phyloP scores from a whole-genome alignment of 129 eudicot genomes.

The Pittosporum tobira region DNA sequence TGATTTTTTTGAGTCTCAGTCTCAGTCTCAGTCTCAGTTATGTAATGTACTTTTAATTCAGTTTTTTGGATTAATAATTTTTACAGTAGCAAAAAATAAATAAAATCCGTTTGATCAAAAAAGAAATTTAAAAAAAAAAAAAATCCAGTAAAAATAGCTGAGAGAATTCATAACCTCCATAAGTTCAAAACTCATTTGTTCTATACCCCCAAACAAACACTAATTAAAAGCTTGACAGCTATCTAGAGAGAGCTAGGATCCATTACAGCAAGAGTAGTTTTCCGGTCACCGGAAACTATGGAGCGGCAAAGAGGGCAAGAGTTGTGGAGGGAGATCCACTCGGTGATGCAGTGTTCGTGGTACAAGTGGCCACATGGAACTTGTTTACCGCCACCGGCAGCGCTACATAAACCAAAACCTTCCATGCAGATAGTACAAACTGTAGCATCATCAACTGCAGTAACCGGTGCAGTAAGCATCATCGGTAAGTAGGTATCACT shows the following conservation, averaged over 20 bases:
- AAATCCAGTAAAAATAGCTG: no score
- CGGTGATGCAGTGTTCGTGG: constrained; percentile 39
- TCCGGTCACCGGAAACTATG: constrained; percentile 21
- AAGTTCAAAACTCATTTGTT: no score
- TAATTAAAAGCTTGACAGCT: no score
- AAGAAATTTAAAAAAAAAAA: no score
- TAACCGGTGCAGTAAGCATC: constrained; percentile 12
- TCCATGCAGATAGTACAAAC: constrained; percentile 36
- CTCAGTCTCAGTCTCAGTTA: no score
- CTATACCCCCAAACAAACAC: no score
- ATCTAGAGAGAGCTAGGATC: neutral
- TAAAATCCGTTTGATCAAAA: no score
- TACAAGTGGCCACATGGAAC: constrained; percentile 53
- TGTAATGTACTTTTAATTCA: no score
- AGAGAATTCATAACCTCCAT: no score
- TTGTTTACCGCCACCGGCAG: constrained; percentile 13
- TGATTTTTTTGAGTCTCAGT: no score
- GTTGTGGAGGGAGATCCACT: constrained; percentile 40
- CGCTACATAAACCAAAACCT: constrained; percentile 16
- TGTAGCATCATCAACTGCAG: neutral
- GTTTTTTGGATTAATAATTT: no score
- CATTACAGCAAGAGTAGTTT: neutral
- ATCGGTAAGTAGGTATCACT: neutral
- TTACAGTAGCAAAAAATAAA: no score
- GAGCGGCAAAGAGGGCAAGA: constrained; percentile 70